These are phyloP conservation scores for Clonostachys byssicola DNA, from an alignment of 2,329 filamentous ascomycete species.

Conservation along the genomic window DNA sequence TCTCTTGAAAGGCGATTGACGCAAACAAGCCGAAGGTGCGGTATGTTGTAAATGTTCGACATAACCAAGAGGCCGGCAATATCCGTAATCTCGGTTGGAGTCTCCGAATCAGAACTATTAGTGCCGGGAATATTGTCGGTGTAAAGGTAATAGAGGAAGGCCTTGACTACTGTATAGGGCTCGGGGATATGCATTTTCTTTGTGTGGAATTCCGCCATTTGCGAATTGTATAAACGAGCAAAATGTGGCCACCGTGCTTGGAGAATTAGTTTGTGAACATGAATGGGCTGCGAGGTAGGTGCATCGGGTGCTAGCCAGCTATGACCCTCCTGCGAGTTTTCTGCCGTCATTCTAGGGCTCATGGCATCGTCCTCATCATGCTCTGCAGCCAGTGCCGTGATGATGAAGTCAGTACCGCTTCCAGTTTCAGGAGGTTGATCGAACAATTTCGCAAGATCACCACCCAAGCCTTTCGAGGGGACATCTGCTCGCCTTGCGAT, in stretches of 20 bases:
- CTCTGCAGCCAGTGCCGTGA: conserved; percentile 83
- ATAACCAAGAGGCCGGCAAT: conserved; percentile 94
- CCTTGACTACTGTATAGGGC: conserved; percentile 88
- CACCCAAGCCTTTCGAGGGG: conserved; percentile 67
- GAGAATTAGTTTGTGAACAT: conserved; percentile 92
- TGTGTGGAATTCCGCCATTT: conserved; percentile 97
- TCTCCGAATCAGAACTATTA: conserved; percentile 53
- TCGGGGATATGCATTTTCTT: conserved; percentile 98
- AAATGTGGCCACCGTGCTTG: conserved; percentile 98
- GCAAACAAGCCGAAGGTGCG: conserved; percentile 83
- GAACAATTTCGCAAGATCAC: conserved; percentile 82
- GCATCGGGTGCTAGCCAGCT: conserved; percentile 59
- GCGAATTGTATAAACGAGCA: conserved; percentile 81
- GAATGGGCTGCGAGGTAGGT: conserved; percentile 75
- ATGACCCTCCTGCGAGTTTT: conserved; percentile 35
- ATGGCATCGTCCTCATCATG: conserved; percentile 62
- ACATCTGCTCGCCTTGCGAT: conserved; percentile 42
- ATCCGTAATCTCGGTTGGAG: conserved; percentile 75
- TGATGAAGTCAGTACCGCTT: conserved; percentile 84
- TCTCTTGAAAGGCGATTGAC: conserved; percentile 88
- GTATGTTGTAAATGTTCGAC: conserved; percentile 97
- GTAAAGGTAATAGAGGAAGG: conserved; percentile 94
- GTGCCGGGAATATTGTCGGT: conserved; percentile 78
- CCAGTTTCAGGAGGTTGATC: conserved; percentile 80
- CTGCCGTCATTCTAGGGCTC: conserved; percentile 41